Conservation (phyloP, 176 grass and related monocot species). For the Eragrostis curvula region DNA sequence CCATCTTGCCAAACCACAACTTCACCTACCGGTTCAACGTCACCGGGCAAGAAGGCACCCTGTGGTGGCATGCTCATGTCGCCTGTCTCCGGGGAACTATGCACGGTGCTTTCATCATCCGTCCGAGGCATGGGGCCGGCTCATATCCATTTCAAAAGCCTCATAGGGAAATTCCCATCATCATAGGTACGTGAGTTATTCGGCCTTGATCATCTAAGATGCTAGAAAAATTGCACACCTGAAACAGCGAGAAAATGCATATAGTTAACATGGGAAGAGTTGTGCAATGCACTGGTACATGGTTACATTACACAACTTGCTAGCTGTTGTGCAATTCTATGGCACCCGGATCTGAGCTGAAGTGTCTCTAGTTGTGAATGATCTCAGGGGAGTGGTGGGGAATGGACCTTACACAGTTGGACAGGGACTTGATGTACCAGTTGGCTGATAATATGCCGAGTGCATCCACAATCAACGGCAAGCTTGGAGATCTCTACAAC, state of each 20-base stretch:
- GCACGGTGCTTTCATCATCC: slow-evolving; percentile 11
- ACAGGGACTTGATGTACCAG: background rate
- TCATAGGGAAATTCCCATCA: background rate
- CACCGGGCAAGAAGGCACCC: slow-evolving; percentile 23
- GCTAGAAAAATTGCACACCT: no score
- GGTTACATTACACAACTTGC: no score
- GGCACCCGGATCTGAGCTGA: no score
- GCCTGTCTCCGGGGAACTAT: background rate
- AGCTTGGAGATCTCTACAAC: no score
- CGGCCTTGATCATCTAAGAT: no score
- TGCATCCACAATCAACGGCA: background rate
- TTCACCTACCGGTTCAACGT: slow-evolving; percentile 35
- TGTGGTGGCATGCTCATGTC: no score
- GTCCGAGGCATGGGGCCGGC: background rate
- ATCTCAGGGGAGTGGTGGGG: background rate
- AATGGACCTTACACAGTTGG: background rate
- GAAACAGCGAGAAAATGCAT: no score
- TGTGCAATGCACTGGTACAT: no score
- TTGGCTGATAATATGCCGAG: background rate
- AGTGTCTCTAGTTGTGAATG: background rate
- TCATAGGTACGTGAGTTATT: background rate
- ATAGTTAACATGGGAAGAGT: no score
- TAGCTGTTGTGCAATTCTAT: no score
- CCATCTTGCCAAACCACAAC: background rate
- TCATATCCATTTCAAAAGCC: slow-evolving; percentile 19